Evolutionary conservation across 1,139 yeast genomes (phyloP), one percentile per base, ranked within the genome.

Genomic region (Kurtzmaniella quercitrusa): DNA sequence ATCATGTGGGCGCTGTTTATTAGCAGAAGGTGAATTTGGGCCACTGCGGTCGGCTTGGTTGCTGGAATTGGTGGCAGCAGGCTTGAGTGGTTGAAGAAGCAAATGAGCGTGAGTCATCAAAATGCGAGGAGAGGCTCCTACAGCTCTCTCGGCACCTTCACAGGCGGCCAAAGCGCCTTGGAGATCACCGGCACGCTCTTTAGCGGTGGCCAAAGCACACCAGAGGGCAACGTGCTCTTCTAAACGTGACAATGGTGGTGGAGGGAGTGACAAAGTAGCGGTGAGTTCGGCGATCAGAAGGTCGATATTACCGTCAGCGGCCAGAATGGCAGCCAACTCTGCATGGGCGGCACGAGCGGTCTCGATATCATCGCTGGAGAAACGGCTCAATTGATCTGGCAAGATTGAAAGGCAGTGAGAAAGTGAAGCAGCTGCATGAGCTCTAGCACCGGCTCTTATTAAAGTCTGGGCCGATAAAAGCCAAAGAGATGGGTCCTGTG

Each of bases 271-370:
- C 43, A 78, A 59, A 0, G 82, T 76, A 1, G 74, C 68, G 12
- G 71, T 65, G 30, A 78, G 54, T 52, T 78, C 82, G 9, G 69
- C 61, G 14, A 73, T 68, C 18, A 78, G 72, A 36, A 63, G 51
- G 43, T 75, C 78, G 39, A 72, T 64, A 51, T 77, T 69, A 17
- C 74, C 74, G 36, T 75, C 76, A n/a, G 74, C 67, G 2, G 77
- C 72, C 11, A 78, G 76, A 22, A 78, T 64, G 8, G 77, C 73
- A 0, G 80, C 82, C 43, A 78, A 58, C 49, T 76, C 80, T 3
- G 78, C 72, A 55, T 77, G 82, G 3, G 76, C 74, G 19, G 73
- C 67, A 44, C 81, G 60, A 0, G 79, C 76, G 2, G 75, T 66
- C 45, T 75, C 78, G 20, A 74, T 57, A 43, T 73, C 71, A 12